These are phyloP conservation scores for Globisporangium camurandrum DNA, from an alignment of 352 stramenopile genomes.

Conservation along the genomic window DNA sequence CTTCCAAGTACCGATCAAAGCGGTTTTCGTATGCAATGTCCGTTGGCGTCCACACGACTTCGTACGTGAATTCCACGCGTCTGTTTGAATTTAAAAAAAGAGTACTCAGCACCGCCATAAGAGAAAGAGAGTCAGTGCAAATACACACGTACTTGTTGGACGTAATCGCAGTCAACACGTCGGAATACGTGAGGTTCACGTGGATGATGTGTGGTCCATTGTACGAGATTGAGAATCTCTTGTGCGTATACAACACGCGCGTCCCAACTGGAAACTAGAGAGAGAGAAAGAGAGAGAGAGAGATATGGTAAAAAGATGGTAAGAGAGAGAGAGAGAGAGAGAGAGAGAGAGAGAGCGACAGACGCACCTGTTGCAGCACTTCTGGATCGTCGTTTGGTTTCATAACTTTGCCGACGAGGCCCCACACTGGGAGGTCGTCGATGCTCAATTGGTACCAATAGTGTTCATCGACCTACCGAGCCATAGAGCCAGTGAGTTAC, in stretches of 20 bases:
- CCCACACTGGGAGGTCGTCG: conserved; percentile 98
- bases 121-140: background rate
- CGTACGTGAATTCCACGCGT: conserved; percentile 92
- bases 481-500: background rate
- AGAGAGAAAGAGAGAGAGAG: background rate
- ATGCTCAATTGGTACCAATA: conserved; percentile 99
- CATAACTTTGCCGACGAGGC: conserved; percentile 96
- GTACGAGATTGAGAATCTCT: conserved; percentile 95
- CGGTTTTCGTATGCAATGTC: conserved; percentile 91
- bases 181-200: conserved; percentile 95
- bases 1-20: conserved; percentile 98
- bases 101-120: background rate
- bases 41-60: conserved; percentile 90
- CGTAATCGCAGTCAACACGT: conserved; percentile 77
- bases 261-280: conserved; percentile 62
- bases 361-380: conserved; percentile 58
- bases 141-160: conserved; percentile 57
- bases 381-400: conserved; percentile 81
- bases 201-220: conserved; percentile 97
- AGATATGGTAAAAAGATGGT: too few species aligned
- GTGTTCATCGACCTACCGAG: conserved; percentile 84
- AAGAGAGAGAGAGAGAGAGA: too few species aligned
- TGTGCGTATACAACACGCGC: conserved; percentile 94
- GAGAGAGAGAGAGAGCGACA: too few species aligned
- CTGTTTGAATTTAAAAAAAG: conserved; percentile 8